Evolutionary conservation across 225 moss, liverwort and hornwort genomes (phyloP), one percentile per base, ranked within the genome.

Genomic region (Marchantia paleacea): DNA sequence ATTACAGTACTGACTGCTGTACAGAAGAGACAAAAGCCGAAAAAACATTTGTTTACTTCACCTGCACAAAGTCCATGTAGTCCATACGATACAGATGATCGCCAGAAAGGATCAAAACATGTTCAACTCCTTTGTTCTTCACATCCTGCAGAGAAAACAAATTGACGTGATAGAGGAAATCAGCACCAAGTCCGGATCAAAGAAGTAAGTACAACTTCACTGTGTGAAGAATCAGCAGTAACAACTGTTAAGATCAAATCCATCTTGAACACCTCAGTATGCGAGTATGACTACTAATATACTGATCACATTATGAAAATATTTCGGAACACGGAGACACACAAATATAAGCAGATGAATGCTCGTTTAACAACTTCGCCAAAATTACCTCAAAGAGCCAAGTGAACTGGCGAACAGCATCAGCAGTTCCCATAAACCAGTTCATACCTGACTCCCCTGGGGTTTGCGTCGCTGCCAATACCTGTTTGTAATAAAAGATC

Each of bases 61-160:
- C 97, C 97, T 97, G 94, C 52, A 97, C 89, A 64, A 97, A 94
- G 69, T 97, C 94, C 97, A 97, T 97, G 84, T 97, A 97, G 67
- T 97, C 94, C 97, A 97, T 97, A 49, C 97, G 94, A 75, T 97
- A 97, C 66, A 97, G 78, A 52, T 97, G 97, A 82, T 97, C 97
- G 73, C 97, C 97, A 71, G 94, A 84, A 24, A 97, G 90, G 76
- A 97, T 93, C 49, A 97, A 79, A 16, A 97, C 92, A 78, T 97
- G 93, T 87, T 97, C 97, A 50, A 94, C 86, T 14, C 80, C 78
- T 69, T 92, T 94, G 75, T 94, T 97, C 80, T 93, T 97, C 0
- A 92, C 94, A 68, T 97, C 97, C 97, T 97, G 85, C 12, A 30
- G 10, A 73, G 66, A 22, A 39, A 58, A 65, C 10, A 28, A 10